Evolutionary conservation across 176 grass and related monocot genomes (phyloP), one percentile per base, ranked within the genome.

Genomic region (Triticum timopheevii): DNA sequence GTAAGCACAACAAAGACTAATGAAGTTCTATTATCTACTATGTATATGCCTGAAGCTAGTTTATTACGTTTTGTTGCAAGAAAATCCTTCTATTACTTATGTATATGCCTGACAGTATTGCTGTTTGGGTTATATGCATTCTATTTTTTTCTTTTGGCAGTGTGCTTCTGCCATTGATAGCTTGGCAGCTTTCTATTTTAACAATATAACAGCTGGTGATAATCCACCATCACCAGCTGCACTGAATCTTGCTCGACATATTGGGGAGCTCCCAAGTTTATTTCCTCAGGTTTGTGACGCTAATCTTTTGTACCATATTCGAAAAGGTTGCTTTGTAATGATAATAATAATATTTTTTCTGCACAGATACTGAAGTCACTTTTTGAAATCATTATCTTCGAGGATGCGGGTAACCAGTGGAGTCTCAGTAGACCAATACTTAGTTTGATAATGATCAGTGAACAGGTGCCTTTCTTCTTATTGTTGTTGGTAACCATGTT

Each of bases 381-480:
- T 77, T 99, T 99, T 95, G 97, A 99, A 86, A 99, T 97, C 73
- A 89, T 95, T 78, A 89, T 99, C 63, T 99, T 97, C 79, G 97
- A 99, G 92, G 97, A 99, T 70, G 92, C 87, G 69, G 94, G 97
- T 84, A 99, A 99, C 75, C 97, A 99, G 50, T 99, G 97, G 97
- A 99, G 97, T 84, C 92, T 99, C 87, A 99, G 97, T 86, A 92
- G 94, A 79, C 97, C 97, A 70, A 99, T 94, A 93, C 70, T 99
- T 86, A 99, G 97, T 83, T 87, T 99, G 81, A 97, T 97, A 93
- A 89, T 99, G 85, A 97, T 96, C 80, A 99, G 97, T 81, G 97
- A 99, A 87, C 94, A 99, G 97, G 97, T 98, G 65, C 75, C 85
- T 62, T 50, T 56, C 63, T 49, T 33, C 83, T 25, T 76, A 49